Conservation (phyloP, 1,139 yeast species). For the Diutina sp. region DNA sequence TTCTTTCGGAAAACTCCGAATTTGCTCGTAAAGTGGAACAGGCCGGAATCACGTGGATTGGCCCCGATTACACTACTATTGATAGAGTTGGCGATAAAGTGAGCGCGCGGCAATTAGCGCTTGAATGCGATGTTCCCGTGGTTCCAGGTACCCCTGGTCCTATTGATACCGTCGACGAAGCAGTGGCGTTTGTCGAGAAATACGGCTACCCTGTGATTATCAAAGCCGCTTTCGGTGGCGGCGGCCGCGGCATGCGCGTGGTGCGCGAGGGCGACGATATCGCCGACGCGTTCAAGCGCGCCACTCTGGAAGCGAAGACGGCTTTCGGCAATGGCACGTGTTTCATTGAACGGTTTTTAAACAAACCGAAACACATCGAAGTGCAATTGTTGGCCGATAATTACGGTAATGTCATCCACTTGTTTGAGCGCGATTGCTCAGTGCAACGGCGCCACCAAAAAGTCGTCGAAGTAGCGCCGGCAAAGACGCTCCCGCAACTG, state of each 20-base stretch:
- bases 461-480: conserved; percentile 99
- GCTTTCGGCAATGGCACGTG: conserved; percentile 98
- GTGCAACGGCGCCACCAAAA: conserved; percentile 99
- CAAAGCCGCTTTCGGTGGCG: conserved; percentile 99
- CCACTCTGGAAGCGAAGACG: conserved; percentile 86
- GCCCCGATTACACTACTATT: conserved; percentile 80
- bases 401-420: conserved; percentile 89
- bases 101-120: conserved; percentile 81
- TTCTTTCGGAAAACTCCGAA: conserved; percentile 86
- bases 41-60: conserved; percentile 92
- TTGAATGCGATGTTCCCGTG: conserved; percentile 71
- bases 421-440: conserved; percentile 97
- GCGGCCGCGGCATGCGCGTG: conserved; percentile 99
- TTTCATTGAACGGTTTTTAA: conserved; percentile 90
- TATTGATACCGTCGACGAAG: conserved; percentile 69
- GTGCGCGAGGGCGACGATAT: conserved; percentile 94
- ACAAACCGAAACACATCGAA: conserved; percentile 95
- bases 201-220: conserved; percentile 94
- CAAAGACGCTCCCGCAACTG: conserved; percentile 67
- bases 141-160: conserved; percentile 99
- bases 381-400: conserved; percentile 92
- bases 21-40: conserved; percentile 88
- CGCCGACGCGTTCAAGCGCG: conserved; percentile 85
- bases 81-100: conserved; percentile 99
- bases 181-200: conserved; percentile 60